phyloP scores from a whole-genome alignment of 2,329 filamentous ascomycete species.

The Talaromyces sp. region DNA sequence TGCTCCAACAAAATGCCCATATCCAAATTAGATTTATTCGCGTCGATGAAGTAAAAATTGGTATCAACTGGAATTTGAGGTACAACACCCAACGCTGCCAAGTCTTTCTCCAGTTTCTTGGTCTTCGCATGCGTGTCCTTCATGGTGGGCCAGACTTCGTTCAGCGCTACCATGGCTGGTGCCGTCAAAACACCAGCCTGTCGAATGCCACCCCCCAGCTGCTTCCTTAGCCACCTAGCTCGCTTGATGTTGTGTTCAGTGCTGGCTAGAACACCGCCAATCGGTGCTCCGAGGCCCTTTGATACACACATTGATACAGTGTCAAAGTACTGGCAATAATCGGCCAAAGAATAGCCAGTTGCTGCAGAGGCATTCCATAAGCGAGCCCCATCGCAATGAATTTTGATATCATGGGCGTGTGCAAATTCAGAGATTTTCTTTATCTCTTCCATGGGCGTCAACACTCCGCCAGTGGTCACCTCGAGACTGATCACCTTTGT shows the following conservation, averaged over 20 bases:
- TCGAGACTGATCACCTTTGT: slow-evolving; percentile 59
- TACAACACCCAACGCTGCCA: slow-evolving; percentile 46
- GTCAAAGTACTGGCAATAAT: slow-evolving; percentile 11
- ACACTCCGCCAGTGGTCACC: slow-evolving; percentile 10
- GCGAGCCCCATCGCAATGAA: slow-evolving; percentile 11
- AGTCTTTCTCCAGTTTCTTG: slow-evolving; percentile 18
- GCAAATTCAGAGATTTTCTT: slow-evolving; percentile 11
- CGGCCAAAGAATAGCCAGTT: slow-evolving; percentile 6
- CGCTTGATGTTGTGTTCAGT: slow-evolving; percentile 2
- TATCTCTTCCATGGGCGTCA: slow-evolving; percentile 10
- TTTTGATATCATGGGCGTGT: slow-evolving; percentile 8
- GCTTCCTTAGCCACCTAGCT: slow-evolving; percentile 10
- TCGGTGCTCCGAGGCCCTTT: slow-evolving; percentile 10
- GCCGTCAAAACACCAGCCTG: slow-evolving; percentile 18
- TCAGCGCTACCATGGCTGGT: slow-evolving; percentile 19
- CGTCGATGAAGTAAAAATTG: slow-evolving; percentile 23
- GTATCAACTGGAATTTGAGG: slow-evolving; percentile 34
- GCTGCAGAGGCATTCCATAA: slow-evolving; percentile 10
- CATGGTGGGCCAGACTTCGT: slow-evolving; percentile 22
- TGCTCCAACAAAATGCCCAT: slow-evolving; percentile 23
- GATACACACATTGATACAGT: slow-evolving; percentile 10
- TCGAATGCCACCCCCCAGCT: slow-evolving; percentile 9
- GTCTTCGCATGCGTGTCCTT: slow-evolving; percentile 19
- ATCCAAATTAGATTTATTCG: slow-evolving; percentile 17
- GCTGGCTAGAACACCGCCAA: slow-evolving; percentile 9